Conservation (phyloP, 2,329 filamentous ascomycete genomes). For the Botryosphaeria dothidea region DNA sequence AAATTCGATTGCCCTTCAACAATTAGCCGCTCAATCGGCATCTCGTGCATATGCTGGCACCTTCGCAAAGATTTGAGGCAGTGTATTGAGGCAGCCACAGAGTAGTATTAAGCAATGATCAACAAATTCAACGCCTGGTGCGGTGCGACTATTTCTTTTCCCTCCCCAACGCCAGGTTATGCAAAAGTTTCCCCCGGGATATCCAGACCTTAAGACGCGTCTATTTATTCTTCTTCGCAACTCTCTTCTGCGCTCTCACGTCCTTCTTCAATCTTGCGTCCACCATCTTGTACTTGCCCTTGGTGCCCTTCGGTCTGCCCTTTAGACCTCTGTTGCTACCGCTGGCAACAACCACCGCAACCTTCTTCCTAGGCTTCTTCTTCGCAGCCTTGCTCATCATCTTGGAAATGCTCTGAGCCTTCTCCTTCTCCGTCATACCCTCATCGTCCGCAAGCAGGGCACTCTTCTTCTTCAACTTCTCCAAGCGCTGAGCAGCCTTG, state of each 20-base stretch:
- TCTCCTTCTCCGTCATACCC: slow-evolving; percentile 93
- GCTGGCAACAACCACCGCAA: slow-evolving; percentile 85
- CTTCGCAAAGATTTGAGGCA: too few species aligned
- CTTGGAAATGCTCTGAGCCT: slow-evolving; percentile 79
- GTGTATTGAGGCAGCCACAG: background rate
- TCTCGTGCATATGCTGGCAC: too few species aligned
- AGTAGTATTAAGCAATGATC: background rate
- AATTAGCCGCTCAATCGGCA: too few species aligned
- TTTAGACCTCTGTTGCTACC: slow-evolving; percentile 83
- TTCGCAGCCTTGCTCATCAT: slow-evolving; percentile 79
- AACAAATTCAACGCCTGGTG: background rate
- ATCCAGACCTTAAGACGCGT: background rate
- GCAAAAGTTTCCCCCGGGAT: background rate
- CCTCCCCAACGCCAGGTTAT: background rate
- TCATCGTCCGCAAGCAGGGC: slow-evolving; percentile 86
- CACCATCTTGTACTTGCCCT: slow-evolving; percentile 97
- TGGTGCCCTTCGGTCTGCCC: slow-evolving; percentile 85
- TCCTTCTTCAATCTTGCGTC: slow-evolving; percentile 97
- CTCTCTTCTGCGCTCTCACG: slow-evolving; percentile 79
- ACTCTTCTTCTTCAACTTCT: slow-evolving; percentile 98
- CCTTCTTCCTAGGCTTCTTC: slow-evolving; percentile 80
- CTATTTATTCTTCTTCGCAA: slow-evolving; percentile 66
- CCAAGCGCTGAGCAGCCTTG: slow-evolving; percentile 83
- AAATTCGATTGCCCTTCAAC: too few species aligned
- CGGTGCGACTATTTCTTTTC: background rate